Evolutionary conservation across 2,329 filamentous ascomycete genomes (phyloP).

Genomic region (Alternaria novae-zelandiae): DNA sequence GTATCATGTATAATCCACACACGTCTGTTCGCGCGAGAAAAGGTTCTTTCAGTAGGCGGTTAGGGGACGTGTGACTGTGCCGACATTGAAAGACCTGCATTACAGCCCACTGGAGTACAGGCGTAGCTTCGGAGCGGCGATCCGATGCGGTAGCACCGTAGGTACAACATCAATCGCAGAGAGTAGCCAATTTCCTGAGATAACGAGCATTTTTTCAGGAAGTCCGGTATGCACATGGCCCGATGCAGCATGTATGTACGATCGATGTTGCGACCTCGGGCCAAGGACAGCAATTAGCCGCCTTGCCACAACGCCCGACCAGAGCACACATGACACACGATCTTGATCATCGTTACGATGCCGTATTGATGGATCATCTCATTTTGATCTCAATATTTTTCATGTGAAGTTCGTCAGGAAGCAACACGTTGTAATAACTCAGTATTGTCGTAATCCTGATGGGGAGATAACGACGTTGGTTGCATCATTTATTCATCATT

Average conservation of each 20-base stretch:
- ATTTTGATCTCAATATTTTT: no score
- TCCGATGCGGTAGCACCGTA: not conserved
- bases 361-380: no score
- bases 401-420: no score
- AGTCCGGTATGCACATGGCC: not conserved
- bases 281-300: not conserved
- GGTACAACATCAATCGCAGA: not conserved
- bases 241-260: not conserved
- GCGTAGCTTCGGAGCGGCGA: not conserved
- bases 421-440: no score
- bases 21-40: not conserved
- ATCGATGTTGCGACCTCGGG: not conserved
- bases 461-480: no score
- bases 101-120: not conserved
- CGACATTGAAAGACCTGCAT: not conserved
- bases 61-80: not conserved
- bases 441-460: no score
- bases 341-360: no score
- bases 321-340: not conserved
- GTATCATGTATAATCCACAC: not conserved
- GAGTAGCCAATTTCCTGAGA: not conserved
- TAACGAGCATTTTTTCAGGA: not conserved
- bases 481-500: no score
- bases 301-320: not conserved
- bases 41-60: not conserved